Conservation (phyloP, 495 filamentous ascomycete genomes). For the Rostrohypoxylon terebratum region DNA sequence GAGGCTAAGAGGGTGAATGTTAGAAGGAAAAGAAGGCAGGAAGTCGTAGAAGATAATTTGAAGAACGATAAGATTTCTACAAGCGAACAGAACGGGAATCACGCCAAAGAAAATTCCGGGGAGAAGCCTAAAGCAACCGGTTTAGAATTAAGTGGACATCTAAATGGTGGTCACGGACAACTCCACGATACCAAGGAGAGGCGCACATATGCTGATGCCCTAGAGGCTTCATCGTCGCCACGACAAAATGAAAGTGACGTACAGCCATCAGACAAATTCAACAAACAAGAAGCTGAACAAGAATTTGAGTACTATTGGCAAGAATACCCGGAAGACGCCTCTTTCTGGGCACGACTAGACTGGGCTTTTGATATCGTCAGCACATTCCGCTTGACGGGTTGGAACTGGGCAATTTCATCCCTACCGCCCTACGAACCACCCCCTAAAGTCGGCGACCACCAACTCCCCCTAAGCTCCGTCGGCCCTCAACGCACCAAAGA, state of each 20-base stretch:
- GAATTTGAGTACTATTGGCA: slow-evolving; percentile 74
- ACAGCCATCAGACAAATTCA: slow-evolving; percentile 1
- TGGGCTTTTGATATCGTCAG: slow-evolving; percentile 77
- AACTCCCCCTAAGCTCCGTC: slow-evolving; percentile 50
- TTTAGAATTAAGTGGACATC: slow-evolving; percentile 17
- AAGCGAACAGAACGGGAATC: background rate
- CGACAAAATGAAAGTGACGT: slow-evolving; percentile 2
- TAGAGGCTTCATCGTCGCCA: slow-evolving; percentile 20
- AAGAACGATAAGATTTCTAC: background rate
- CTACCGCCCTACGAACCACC: slow-evolving; percentile 68
- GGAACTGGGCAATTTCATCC: slow-evolving; percentile 76
- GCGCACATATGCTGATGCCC: background rate
- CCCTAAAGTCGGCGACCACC: slow-evolving; percentile 50
- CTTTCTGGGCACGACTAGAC: slow-evolving; percentile 70
- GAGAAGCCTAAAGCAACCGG: slow-evolving; percentile 12
- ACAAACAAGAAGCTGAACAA: slow-evolving; percentile 34
- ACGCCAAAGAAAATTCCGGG: background rate
- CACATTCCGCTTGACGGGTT: slow-evolving; percentile 78
- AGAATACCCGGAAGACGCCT: slow-evolving; percentile 68
- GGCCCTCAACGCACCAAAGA: slow-evolving; percentile 50
- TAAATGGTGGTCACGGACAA: background rate
- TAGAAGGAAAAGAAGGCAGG: slow-evolving; percentile 52
- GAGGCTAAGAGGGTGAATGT: slow-evolving; percentile 75
- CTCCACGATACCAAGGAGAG: background rate
- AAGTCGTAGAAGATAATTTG: slow-evolving; percentile 33